Conservation (phyloP, 352 stramenopile species). For the Pythium sukuiense region DNA sequence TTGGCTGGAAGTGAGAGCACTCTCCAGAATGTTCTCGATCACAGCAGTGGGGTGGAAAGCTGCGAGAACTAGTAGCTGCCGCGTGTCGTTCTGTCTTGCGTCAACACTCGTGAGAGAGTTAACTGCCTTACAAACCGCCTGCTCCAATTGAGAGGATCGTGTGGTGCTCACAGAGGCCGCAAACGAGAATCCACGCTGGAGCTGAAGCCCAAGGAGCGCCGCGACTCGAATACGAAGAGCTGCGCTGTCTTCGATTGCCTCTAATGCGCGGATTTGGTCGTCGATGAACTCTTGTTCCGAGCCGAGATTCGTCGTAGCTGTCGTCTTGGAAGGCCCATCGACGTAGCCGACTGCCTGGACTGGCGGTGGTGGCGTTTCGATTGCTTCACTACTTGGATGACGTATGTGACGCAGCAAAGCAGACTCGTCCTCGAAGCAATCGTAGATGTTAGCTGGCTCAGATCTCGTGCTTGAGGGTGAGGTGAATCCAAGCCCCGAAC, state of each 20-base stretch:
- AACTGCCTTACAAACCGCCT: conserved; percentile 9
- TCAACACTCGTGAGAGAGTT: conserved; percentile 16
- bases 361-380: neutral
- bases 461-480: no score
- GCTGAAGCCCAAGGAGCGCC: conserved; percentile 9
- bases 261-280: neutral
- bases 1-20: conserved; percentile 1
- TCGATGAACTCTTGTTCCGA: neutral
- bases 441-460: no score
- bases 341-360: neutral
- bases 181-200: neutral
- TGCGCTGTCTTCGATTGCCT: neutral
- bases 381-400: no score
- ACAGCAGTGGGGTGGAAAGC: conserved; percentile 8
- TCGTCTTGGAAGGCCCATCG: neutral
- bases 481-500: no score
- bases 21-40: conserved; percentile 2
- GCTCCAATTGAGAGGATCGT: conserved; percentile 9
- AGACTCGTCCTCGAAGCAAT: no score
- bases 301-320: neutral
- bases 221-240: conserved; percentile 10
- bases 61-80: conserved; percentile 11
- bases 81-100: neutral
- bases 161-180: neutral
- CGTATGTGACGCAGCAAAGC: no score